phyloP scores from a whole-genome alignment of 257 asterid genomes.

The Solanum stenotomum region DNA sequence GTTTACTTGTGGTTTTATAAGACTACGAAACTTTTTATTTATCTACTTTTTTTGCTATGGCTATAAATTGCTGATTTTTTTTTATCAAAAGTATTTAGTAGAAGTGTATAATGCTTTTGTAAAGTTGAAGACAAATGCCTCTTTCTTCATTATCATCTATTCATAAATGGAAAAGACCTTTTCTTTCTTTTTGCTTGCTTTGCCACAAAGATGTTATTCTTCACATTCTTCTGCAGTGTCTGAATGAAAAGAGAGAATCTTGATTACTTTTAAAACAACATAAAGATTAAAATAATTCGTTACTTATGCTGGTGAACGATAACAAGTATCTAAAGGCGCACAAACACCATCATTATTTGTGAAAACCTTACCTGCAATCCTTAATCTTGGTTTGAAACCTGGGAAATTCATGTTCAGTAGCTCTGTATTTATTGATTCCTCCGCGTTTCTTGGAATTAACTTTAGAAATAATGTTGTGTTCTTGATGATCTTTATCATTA shows the following conservation, averaged over 20 bases:
- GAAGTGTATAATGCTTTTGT: neutral
- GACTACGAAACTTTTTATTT: neutral
- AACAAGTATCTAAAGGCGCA: neutral
- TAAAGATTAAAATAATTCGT: neutral
- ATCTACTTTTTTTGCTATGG: neutral
- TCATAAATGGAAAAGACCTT: neutral
- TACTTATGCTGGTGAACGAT: too few relatives aligned
- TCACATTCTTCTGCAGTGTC: conserved; percentile 22
- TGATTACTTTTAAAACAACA: neutral
- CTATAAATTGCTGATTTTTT: neutral
- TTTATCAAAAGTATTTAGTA: neutral
- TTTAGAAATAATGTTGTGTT: neutral
- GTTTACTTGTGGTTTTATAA: neutral
- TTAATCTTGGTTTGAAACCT: conserved; percentile 14
- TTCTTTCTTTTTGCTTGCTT: neutral
- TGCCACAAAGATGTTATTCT: neutral
- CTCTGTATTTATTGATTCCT: neutral
- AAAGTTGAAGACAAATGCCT: neutral
- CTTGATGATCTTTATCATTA: neutral
- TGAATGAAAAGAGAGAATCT: neutral
- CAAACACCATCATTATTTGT: neutral
- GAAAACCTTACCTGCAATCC: conserved; percentile 17
- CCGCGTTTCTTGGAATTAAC: neutral
- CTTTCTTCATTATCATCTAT: neutral
- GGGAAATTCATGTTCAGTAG: neutral